Evolutionary conservation across 2,329 filamentous ascomycete species (phyloP).

Genomic region (Sclerotinia borealis): DNA sequence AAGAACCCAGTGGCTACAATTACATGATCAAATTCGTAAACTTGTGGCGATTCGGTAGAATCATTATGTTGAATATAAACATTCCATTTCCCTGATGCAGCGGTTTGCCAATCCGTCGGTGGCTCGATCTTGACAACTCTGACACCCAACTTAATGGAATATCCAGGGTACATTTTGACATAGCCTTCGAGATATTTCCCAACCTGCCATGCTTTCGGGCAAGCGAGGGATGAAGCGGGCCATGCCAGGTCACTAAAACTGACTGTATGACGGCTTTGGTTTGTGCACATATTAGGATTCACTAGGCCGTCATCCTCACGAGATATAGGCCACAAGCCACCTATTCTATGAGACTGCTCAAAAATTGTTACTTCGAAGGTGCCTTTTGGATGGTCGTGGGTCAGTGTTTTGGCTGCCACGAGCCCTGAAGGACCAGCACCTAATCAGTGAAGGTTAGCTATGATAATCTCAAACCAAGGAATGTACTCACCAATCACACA

Average conservation of each 20-base stretch:
- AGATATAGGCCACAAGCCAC: constrained; percentile 66
- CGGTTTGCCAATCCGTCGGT: not conserved
- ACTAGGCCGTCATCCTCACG: constrained; percentile 45
- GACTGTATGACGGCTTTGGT: constrained; percentile 73
- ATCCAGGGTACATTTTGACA: constrained; percentile 43
- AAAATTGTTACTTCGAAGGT: constrained; percentile 65
- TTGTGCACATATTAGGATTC: constrained; percentile 63
- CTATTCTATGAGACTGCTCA: constrained; percentile 59
- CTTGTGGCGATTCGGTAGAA: not conserved
- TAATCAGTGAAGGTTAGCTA: constrained; percentile 30
- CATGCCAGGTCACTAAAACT: constrained; percentile 68
- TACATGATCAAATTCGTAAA: constrained; percentile 57
- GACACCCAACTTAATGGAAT: constrained; percentile 21
- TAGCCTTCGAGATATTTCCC: constrained; percentile 66
- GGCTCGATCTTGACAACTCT: constrained; percentile 21
- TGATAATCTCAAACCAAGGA: not conserved
- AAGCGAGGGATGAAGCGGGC: constrained; percentile 53
- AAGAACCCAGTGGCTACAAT: constrained; percentile 75
- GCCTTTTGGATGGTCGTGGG: constrained; percentile 49
- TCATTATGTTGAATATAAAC: constrained; percentile 15
- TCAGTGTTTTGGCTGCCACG: constrained; percentile 65
- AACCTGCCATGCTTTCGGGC: constrained; percentile 73
- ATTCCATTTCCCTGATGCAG: constrained; percentile 17
- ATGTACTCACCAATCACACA: constrained; percentile 25
- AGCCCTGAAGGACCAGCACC: constrained; percentile 65